Conservation (phyloP, 305 asterid genomes). For the Fraxinus floribunda region DNA sequence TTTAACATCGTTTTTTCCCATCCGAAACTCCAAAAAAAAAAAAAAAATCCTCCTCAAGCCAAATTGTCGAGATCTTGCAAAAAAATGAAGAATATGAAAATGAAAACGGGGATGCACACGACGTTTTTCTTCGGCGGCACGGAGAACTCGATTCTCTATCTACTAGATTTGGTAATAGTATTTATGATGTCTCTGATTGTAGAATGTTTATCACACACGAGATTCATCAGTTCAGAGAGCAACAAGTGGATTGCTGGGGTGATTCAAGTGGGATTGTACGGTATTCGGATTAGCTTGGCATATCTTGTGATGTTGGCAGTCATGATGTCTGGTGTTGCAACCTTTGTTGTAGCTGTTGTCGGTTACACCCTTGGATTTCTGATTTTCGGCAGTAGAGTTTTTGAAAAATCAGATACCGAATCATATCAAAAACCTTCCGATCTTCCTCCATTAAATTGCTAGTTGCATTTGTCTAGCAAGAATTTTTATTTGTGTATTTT, state of each 20-base stretch:
- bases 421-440: constrained; percentile 14
- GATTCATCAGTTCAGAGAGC: not conserved
- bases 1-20: not conserved
- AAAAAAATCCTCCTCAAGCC: not conserved
- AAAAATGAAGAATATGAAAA: not conserved
- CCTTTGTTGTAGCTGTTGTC: constrained; percentile 7
- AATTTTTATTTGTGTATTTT: too few relatives aligned
- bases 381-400: constrained; percentile 16
- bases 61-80: not conserved
- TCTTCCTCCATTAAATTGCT: constrained; percentile 19
- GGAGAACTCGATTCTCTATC: not conserved
- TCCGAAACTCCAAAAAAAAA: not conserved
- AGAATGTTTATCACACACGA: constrained; percentile 13
- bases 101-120: not conserved
- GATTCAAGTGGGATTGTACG: constrained; percentile 14
- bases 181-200: constrained; percentile 8
- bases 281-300: not conserved
- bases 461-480: not conserved
- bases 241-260: constrained; percentile 14
- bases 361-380: constrained; percentile 16
- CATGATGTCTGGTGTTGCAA: not conserved
- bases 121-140: not conserved
- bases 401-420: not conserved
- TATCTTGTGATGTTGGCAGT: constrained; percentile 20
- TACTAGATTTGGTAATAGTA: constrained; percentile 3